These are phyloP conservation scores for Nakazawaea populi DNA, from an alignment of 805 yeast species.

Conservation along the genomic window DNA sequence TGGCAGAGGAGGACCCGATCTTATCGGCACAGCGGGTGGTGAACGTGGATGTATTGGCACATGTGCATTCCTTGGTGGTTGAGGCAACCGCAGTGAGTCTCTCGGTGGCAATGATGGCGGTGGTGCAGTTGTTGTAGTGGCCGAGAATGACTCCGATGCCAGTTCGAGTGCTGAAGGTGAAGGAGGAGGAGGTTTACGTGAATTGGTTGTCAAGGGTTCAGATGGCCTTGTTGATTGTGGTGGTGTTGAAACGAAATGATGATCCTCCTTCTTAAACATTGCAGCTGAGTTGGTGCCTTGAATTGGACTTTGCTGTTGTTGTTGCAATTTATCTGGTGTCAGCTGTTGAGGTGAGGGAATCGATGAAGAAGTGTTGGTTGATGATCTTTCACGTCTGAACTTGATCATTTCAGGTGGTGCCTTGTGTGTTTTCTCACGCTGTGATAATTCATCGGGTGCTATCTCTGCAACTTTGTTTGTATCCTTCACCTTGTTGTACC, in stretches of 20 bases:
- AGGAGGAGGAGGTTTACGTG: not conserved
- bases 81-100: slow-evolving; percentile 6
- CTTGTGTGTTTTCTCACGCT: slow-evolving; percentile 14
- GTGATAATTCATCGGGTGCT: not conserved
- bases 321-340: not conserved
- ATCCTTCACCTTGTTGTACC: slow-evolving; percentile 49
- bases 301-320: slow-evolving; percentile 1
- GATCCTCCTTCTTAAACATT: slow-evolving; percentile 8
- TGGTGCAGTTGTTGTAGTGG: slow-evolving; percentile 4
- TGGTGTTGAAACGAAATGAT: not conserved
- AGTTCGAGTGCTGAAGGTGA: not conserved
- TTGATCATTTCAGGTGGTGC: slow-evolving; percentile 74
- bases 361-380: not conserved
- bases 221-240: not conserved
- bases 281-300: slow-evolving; percentile 4
- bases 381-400: slow-evolving; percentile 1
- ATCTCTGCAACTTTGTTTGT: slow-evolving; percentile 9
- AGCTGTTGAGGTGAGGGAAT: not conserved
- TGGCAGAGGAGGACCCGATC: slow-evolving; percentile 8
- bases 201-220: not conserved
- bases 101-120: slow-evolving; percentile 15
- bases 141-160: not conserved
- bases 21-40: not conserved
- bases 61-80: not conserved
- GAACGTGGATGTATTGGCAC: not conserved